A percentile compares a stretch with the other conserved stretches of the same genome.
phyloP scores from a whole-genome alignment of 2,329 filamentous ascomycete species.

The Claviceps sp. region DNA sequence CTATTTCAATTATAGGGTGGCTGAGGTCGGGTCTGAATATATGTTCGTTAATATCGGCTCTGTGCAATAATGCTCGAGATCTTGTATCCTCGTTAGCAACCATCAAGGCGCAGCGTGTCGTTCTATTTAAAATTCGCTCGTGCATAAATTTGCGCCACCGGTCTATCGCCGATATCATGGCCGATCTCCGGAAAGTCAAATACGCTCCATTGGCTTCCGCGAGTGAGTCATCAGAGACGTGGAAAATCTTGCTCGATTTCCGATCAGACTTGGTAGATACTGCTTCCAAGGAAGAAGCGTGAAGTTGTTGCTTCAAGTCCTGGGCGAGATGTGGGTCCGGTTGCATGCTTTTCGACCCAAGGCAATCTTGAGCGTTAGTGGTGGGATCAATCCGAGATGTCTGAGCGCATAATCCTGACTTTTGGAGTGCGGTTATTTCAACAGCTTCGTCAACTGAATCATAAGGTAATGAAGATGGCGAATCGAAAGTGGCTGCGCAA shows the following conservation, averaged over 20 bases:
- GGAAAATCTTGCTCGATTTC: background rate
- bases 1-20: background rate
- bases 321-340: background rate
- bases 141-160: constrained; percentile 9
- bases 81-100: background rate
- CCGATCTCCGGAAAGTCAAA: background rate
- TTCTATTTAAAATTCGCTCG: background rate
- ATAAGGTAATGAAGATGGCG: background rate
- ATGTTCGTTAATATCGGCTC: background rate
- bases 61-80: background rate
- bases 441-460: background rate
- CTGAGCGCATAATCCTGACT: background rate
- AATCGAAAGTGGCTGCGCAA: constrained; percentile 10
- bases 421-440: background rate
- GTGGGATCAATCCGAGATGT: background rate
- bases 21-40: background rate
- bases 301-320: background rate
- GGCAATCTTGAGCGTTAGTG: background rate
- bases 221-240: background rate
- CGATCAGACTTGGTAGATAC: background rate
- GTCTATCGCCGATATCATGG: constrained; percentile 9
- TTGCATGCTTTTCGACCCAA: background rate
- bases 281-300: background rate
- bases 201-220: background rate
- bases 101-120: background rate